Conservation (phyloP, 352 stramenopile genomes). For the Pythium plurisporium region DNA sequence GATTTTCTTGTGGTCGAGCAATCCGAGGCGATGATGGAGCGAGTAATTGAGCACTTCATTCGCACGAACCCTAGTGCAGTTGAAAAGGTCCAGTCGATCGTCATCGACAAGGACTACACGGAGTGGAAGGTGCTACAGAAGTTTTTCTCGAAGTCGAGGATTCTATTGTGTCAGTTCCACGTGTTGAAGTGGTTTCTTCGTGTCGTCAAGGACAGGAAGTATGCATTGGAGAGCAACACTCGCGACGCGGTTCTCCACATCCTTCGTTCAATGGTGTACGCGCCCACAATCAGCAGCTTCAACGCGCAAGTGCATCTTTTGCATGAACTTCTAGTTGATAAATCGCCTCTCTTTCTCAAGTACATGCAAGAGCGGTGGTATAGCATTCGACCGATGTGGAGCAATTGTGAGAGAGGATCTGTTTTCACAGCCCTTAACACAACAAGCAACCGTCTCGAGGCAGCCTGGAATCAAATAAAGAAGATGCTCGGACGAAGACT, state of each 20-base stretch:
- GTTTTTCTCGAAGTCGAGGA: background rate
- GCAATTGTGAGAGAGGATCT: background rate
- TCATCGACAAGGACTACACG: constrained; percentile 33
- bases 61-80: background rate
- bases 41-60: constrained; percentile 7
- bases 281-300: background rate
- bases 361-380: background rate
- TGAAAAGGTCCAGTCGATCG: constrained; percentile 3
- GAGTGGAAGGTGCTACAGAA: constrained; percentile 14
- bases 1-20: constrained; percentile 23
- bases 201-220: background rate
- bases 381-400: background rate
- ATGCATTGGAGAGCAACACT: background rate
- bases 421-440: background rate
- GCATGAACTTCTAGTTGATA: background rate
- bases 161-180: constrained; percentile 28
- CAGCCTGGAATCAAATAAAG: background rate
- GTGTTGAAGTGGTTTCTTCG: background rate
- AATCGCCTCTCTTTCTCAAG: background rate
- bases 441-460: background rate
- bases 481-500: background rate
- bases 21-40: constrained; percentile 13
- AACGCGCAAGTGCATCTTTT: background rate
- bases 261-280: background rate
- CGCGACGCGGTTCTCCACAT: background rate